Conservation (phyloP, 805 yeast species). For the Saturnispora ahearnii region DNA sequence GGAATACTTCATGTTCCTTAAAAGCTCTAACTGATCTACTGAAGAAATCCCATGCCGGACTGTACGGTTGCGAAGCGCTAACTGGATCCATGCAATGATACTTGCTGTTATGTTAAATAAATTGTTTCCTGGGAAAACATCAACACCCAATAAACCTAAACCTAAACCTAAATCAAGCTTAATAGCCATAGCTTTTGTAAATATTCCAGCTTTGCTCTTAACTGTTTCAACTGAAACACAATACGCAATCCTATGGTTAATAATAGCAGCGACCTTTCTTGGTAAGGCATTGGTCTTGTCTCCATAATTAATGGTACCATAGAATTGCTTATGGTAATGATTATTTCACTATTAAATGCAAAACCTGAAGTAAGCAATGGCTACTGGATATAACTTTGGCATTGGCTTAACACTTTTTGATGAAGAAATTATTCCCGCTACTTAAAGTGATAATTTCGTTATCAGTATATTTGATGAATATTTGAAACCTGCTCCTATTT, state of each 20-base stretch:
- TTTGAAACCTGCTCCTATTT: constrained; percentile 28
- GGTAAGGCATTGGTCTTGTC: constrained; percentile 72
- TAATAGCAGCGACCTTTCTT: constrained; percentile 42
- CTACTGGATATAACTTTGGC: constrained; percentile 28
- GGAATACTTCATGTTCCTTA: constrained; percentile 40
- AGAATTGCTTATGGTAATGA: constrained; percentile 45
- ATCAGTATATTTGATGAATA: constrained; percentile 37
- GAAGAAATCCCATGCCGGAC: constrained; percentile 43
- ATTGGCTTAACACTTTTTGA: constrained; percentile 31
- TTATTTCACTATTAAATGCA: constrained; percentile 27
- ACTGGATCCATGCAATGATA: constrained; percentile 33
- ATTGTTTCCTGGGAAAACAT: constrained; percentile 18
- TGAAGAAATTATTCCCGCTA: constrained; percentile 18
- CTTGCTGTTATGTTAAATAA: constrained; percentile 33
- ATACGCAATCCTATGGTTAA: constrained; percentile 51
- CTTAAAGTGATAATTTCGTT: constrained; percentile 19
- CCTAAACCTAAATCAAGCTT: constrained; percentile 30
- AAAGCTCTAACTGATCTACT: constrained; percentile 57
- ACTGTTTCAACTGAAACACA: constrained; percentile 38
- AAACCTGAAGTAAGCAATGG: constrained; percentile 25
- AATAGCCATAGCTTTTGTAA: constrained; percentile 27
- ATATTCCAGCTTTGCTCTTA: constrained; percentile 24
- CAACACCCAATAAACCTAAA: constrained; percentile 25
- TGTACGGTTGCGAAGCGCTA: constrained; percentile 28
- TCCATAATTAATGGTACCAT: constrained; percentile 64